These are phyloP conservation scores for Clavispora vitiphila DNA, from an alignment of 805 yeast genomes.

Conservation along the genomic window DNA sequence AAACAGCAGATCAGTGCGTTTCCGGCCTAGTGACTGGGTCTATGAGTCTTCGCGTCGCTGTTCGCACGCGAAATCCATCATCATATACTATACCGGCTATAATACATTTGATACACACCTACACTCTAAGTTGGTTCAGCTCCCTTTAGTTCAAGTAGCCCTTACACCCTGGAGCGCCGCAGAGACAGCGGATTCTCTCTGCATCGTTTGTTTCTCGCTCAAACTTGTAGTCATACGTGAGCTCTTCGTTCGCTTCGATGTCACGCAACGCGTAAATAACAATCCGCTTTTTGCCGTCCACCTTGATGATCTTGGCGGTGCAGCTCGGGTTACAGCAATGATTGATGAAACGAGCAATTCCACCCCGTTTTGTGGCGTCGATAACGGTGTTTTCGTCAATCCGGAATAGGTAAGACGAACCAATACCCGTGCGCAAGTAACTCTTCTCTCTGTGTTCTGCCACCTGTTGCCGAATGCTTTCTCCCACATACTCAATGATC, in stretches of 20 bases:
- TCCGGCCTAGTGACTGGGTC: no score
- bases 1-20: no score
- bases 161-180: constrained; percentile 94
- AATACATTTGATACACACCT: background rate
- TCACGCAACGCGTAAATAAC: constrained; percentile 91
- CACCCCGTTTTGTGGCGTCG: constrained; percentile 97
- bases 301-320: constrained; percentile 93
- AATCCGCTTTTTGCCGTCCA: constrained; percentile 88
- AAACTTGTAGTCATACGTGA: constrained; percentile 94
- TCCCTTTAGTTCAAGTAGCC: constrained; percentile 86
- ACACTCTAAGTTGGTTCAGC: no score
- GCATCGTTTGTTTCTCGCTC: constrained; percentile 86
- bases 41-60: no score
- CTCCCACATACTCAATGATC: constrained; percentile 98
- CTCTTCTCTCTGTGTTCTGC: constrained; percentile 88
- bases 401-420: constrained; percentile 88
- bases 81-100: background rate
- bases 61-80: background rate
- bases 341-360: constrained; percentile 93
- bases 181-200: constrained; percentile 83
- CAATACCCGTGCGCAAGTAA: constrained; percentile 86
- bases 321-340: constrained; percentile 98
- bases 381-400: constrained; percentile 92
- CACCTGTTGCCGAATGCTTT: constrained; percentile 85
- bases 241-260: constrained; percentile 81